phyloP scores from a whole-genome alignment of 805 yeast species.

The Candida silvicultrix region DNA sequence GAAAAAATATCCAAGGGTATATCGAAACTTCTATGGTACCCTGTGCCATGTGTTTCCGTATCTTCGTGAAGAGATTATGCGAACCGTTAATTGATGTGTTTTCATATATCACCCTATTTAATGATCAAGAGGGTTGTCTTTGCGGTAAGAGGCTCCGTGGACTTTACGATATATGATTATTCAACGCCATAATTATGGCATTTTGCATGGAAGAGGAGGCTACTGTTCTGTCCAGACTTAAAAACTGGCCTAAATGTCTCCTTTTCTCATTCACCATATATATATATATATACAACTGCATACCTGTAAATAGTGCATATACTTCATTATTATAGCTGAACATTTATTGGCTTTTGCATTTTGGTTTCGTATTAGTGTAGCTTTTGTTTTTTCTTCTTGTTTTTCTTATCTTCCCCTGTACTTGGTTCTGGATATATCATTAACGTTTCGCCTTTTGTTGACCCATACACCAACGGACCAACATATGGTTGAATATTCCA shows the following conservation, averaged over 20 bases:
- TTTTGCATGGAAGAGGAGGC: neutral
- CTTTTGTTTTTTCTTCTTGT: constrained; percentile 7
- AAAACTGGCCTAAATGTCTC: no score
- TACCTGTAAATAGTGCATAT: constrained; percentile 10
- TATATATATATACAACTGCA: neutral
- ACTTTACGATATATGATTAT: no score
- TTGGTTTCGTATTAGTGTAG: neutral
- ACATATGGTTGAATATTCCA: constrained; percentile 93
- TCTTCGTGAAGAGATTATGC: neutral
- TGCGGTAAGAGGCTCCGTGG: no score
- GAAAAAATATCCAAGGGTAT: constrained; percentile 24
- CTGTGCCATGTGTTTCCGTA: neutral
- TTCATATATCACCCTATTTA: no score
- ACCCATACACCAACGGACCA: constrained; percentile 74
- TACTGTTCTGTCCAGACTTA: no score
- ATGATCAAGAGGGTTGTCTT: no score
- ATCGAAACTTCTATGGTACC: constrained; percentile 19
- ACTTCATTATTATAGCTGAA: constrained; percentile 13
- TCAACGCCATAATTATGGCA: no score
- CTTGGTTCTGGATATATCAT: constrained; percentile 15
- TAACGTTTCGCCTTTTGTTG: constrained; percentile 27
- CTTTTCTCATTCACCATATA: neutral
- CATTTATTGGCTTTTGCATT: neutral
- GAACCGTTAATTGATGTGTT: no score
- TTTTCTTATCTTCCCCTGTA: constrained; percentile 5